Evolutionary conservation across 768 basidiomycete genomes (phyloP), one percentile per base, ranked within the genome.

Genomic region (Boletus rufocinnamomeus): DNA sequence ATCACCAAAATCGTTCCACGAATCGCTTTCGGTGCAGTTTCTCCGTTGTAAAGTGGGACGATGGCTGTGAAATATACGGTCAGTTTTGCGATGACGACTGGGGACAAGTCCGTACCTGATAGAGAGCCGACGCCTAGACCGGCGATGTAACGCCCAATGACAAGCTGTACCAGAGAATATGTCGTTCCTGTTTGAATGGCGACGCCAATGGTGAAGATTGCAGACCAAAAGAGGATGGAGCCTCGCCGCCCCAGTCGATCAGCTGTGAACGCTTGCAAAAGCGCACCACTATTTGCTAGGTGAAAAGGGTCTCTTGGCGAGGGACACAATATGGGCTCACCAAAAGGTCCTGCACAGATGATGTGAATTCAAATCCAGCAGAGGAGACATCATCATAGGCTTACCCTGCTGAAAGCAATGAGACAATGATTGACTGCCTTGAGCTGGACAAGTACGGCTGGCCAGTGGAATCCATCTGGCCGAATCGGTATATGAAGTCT

Each of bases 121-220:
- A 91, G 66, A 3, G 89, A 86, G 2, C 89, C 88, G 2, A 92
- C 89, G 23, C 89, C 90, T 9, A 92, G 75, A 46, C 90, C 90
- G 17, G 89, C 87, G 52, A 91, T 77, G 59, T 85, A 89, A 5
- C 87, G 83, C n/a, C 87, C 89, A 47, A 88, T 77, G 1, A 84
- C 85, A 40, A 93, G 79, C 66, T 91, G 90, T 1, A 70, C 82
- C 35, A 90, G 68, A 1, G 85, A 84, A 54, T 73, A 75, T 4
- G 74, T 75, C 0, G 89, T 86, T 19, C 77, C 87, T 4, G 88
- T 91, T 64, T 91, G 89, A 54, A 91, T 79, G 3, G 82, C 82
- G 27, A 84, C 83, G 1, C 89, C 87, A 49, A 81, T 61, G 7
- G 88, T 90, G 70, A 91, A 91, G 43, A 91, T 82, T 2, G 72